These are phyloP conservation scores for Fistulinella prunicolor DNA, from an alignment of 768 basidiomycete species.

Conservation along the genomic window DNA sequence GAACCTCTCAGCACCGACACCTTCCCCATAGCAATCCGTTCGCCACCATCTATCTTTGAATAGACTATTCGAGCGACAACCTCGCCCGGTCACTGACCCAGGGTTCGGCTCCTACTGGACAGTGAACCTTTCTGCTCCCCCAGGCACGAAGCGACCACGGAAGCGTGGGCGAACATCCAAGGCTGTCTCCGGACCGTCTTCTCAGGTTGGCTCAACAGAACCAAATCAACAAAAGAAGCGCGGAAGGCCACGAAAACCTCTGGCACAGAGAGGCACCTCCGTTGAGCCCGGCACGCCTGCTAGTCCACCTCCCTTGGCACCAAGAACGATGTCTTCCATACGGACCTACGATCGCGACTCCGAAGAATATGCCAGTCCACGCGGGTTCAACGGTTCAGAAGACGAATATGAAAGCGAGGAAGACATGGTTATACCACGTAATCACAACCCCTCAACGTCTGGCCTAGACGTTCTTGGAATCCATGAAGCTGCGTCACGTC, in stretches of 20 bases:
- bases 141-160: slow-evolving; percentile 81
- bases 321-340: slow-evolving; percentile 26
- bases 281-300: slow-evolving; percentile 8
- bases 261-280: slow-evolving; percentile 16
- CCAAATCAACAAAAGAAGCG: slow-evolving; percentile 36
- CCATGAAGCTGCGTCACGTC: slow-evolving; percentile 37
- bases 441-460: slow-evolving; percentile 39
- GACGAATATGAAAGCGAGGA: slow-evolving; percentile 68
- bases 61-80: slow-evolving; percentile 77
- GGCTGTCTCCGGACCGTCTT: slow-evolving; percentile 25
- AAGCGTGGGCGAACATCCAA: slow-evolving; percentile 70
- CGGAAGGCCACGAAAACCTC: slow-evolving; percentile 38
- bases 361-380: slow-evolving; percentile 38
- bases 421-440: slow-evolving; percentile 48
- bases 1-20: slow-evolving; percentile 1
- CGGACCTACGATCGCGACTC: slow-evolving; percentile 33
- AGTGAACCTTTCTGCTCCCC: slow-evolving; percentile 81
- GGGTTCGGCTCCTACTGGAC: slow-evolving; percentile 91
- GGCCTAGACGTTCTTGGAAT: slow-evolving; percentile 38
- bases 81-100: slow-evolving; percentile 78
- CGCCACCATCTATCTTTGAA: slow-evolving; percentile 82
- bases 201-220: slow-evolving; percentile 8
- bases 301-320: slow-evolving; percentile 17
- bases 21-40: slow-evolving; percentile 69
- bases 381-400: slow-evolving; percentile 44